Conservation (phyloP, 75 land plant species). For the Cryptomeria japonica region DNA sequence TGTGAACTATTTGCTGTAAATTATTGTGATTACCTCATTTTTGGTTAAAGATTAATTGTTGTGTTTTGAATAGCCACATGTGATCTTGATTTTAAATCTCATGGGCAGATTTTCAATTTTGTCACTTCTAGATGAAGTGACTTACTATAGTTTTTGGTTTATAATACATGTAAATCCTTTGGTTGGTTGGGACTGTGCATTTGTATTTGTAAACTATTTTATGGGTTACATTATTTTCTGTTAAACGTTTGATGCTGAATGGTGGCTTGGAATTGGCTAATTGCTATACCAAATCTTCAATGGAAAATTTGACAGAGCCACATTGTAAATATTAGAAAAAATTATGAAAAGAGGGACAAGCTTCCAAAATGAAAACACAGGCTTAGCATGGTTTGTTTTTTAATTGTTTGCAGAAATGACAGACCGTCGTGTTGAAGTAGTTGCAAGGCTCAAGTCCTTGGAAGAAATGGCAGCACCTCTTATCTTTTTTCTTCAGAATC, state of each 20-base stretch:
- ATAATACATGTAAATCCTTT: too few species aligned
- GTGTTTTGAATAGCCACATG: too few species aligned
- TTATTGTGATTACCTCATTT: too few species aligned
- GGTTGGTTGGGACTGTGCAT: too few species aligned
- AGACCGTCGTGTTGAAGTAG: slow-evolving; percentile 91
- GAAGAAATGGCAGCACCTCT: slow-evolving; percentile 91
- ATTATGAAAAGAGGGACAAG: not conserved
- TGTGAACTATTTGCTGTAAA: too few species aligned
- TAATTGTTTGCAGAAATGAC: slow-evolving; percentile 63
- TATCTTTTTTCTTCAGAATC: slow-evolving; percentile 81
- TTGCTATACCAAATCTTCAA: not conserved
- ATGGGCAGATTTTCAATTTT: too few species aligned
- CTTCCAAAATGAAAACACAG: not conserved
- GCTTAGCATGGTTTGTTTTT: not conserved
- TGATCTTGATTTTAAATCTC: too few species aligned
- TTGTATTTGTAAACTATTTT: too few species aligned
- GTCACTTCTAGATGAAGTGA: too few species aligned
- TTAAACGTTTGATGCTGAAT: too few species aligned
- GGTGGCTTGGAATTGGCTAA: not conserved
- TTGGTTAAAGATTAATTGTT: not conserved
- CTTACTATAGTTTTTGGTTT: too few species aligned
- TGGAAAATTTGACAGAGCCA: not conserved
- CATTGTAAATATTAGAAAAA: not conserved
- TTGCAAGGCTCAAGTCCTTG: slow-evolving; percentile 77
- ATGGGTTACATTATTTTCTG: too few species aligned